A percentile compares a stretch with the other conserved stretches of the same genome.
Conservation (phyloP, 2,329 filamentous ascomycete species). For the Nemania diffusa region DNA sequence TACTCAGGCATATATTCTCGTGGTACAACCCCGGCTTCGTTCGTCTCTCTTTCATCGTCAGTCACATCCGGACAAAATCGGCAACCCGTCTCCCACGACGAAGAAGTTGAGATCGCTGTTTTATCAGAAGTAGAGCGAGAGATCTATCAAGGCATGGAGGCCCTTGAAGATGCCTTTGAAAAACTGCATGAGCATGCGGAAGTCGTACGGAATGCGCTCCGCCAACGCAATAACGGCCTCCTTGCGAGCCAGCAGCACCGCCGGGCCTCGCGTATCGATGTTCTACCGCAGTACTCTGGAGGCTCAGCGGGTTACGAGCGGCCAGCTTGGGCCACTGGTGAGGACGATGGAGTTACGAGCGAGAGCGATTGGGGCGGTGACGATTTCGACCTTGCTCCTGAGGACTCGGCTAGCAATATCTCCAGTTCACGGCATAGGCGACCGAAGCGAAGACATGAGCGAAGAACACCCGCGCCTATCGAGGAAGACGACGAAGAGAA, state of each 20-base stretch:
- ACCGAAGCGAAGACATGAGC: slow-evolving; percentile 74
- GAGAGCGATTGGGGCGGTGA: slow-evolving; percentile 70
- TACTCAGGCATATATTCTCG: slow-evolving; percentile 64
- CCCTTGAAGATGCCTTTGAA: slow-evolving; percentile 93
- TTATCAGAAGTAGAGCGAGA: slow-evolving; percentile 92
- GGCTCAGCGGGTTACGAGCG: slow-evolving; percentile 60
- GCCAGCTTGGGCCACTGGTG: slow-evolving; percentile 58
- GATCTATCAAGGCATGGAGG: slow-evolving; percentile 94
- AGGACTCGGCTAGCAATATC: slow-evolving; percentile 85
- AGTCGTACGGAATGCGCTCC: slow-evolving; percentile 78
- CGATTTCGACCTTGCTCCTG: slow-evolving; percentile 71
- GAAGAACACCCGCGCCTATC: slow-evolving; percentile 77
- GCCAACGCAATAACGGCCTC: slow-evolving; percentile 84
- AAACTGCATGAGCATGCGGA: slow-evolving; percentile 88
- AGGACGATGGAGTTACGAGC: slow-evolving; percentile 59
- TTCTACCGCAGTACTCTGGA: slow-evolving; percentile 62
- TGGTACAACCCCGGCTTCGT: slow-evolving; percentile 65
- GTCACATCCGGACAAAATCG: slow-evolving; percentile 55
- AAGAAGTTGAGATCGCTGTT: slow-evolving; percentile 91
- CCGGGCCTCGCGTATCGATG: slow-evolving; percentile 61
- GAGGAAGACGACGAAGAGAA: slow-evolving; percentile 71
- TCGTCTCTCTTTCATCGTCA: slow-evolving; percentile 51
- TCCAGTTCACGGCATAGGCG: slow-evolving; percentile 74
- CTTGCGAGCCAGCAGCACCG: slow-evolving; percentile 71
- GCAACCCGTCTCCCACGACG: slow-evolving; percentile 83